Evolutionary conservation across 2,329 filamentous ascomycete genomes (phyloP).

Genomic region (Ceratocystis cacaofunesta): DNA sequence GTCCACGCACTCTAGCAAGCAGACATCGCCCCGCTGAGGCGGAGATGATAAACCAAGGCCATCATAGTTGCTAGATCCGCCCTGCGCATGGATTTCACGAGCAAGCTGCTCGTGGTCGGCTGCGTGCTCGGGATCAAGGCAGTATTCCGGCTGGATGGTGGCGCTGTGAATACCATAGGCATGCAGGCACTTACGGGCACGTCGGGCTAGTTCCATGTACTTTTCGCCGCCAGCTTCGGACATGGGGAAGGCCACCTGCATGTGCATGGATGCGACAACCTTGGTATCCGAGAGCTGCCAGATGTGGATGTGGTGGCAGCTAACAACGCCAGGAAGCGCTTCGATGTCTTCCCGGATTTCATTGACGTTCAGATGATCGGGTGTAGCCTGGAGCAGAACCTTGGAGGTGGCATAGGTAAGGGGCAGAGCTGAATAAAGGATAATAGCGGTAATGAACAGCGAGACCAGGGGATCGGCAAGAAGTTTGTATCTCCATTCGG

Average conservation of each 20-base stretch:
- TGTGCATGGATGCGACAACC: slow-evolving; percentile 80
- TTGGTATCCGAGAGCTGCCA: slow-evolving; percentile 97
- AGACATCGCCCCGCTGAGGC: slow-evolving; percentile 23
- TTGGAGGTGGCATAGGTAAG: slow-evolving; percentile 67
- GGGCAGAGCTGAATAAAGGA: slow-evolving; percentile 59
- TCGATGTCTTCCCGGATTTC: slow-evolving; percentile 90
- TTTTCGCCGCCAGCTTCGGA: slow-evolving; percentile 60
- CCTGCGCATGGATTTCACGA: slow-evolving; percentile 24
- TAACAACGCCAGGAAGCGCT: slow-evolving; percentile 66
- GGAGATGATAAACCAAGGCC: slow-evolving; percentile 22
- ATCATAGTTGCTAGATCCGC: slow-evolving; percentile 24
- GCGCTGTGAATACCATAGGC: slow-evolving; percentile 93
- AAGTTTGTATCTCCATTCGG: slow-evolving; percentile 61
- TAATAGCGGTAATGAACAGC: slow-evolving; percentile 76
- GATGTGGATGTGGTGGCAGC: slow-evolving; percentile 90
- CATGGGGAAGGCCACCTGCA: slow-evolving; percentile 83
- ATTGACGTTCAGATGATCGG: slow-evolving; percentile 71
- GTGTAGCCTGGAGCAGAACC: slow-evolving; percentile 87
- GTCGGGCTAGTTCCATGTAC: slow-evolving; percentile 81
- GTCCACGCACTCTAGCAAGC: slow-evolving; percentile 39
- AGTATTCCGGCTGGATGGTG: slow-evolving; percentile 91
- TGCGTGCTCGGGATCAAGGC: slow-evolving; percentile 35
- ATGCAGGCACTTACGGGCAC: slow-evolving; percentile 77
- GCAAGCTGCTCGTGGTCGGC: slow-evolving; percentile 27
- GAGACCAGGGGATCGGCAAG: slow-evolving; percentile 90